Base-by-base conservation (phyloP, 176 grass and related monocot species). In the Chloris gayana region DNA sequence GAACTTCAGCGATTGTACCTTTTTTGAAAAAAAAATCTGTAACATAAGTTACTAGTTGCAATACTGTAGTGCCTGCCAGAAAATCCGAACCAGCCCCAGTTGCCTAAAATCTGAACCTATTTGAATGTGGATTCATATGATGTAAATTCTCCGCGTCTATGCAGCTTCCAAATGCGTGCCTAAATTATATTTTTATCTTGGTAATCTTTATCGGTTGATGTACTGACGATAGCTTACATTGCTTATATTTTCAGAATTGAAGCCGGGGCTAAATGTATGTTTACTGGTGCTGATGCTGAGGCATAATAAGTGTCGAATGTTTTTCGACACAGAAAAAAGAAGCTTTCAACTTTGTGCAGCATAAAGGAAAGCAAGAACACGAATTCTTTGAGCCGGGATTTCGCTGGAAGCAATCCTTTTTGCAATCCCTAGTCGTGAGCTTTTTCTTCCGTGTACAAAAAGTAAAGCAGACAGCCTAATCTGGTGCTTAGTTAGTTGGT, bases 371-470 rank as follows among this genome's bases (percentile, higher is more conserved):
- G 50, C 64, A 25, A 58, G 49, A 70, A 83, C 33, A 29, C 67
- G 21, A 25, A 14, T 71, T 70, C 53, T n/a, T 38, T 49, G 25
- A 42, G 44, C 12, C 1, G 14, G 27, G 21, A 38, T 59, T 69
- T 76, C 5, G 69, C 38, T 21, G 73, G 37, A 18, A 64, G 70
- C 49, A 59, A 42, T 35, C 50, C 46, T 89, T 88, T 88, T 63
- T 30, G 72, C 62, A 58, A 7, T 74, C 56, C 24, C 49, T 47
- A 60, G 26, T 21, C 35, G 33, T 45, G 33, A 67, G 74, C 22
- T 65, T 31, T 35, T 42, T 18, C 59, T 77, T 31, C 62, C 65
- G 17, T 84, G 37, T 67, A 69, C 70, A 69, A 45, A 63, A 44
- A 38, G 37, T n/a, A 74, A 39, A 31, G 34, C 56, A 67, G 76